These are phyloP conservation scores for Aquilaria sinensis DNA, from an alignment of 345 rosid species.

Conservation along the genomic window DNA sequence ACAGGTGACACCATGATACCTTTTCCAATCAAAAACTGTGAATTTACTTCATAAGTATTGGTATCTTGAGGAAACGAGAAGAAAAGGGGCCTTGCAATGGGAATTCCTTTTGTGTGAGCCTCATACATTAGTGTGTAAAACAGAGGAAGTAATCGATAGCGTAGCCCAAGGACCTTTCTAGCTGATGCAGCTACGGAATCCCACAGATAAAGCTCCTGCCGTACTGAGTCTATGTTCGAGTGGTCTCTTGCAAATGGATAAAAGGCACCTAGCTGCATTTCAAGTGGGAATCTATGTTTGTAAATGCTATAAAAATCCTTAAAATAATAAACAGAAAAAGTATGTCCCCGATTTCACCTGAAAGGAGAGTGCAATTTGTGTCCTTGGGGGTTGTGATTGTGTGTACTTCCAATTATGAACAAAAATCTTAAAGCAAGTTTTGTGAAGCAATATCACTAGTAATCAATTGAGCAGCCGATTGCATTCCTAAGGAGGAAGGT, in stretches of 20 bases:
- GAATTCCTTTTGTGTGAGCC: constrained; percentile 51
- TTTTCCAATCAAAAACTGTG: constrained; percentile 56
- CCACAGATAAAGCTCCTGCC: constrained; percentile 77
- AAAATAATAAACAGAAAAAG: not conserved
- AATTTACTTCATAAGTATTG: constrained; percentile 36
- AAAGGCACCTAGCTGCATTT: constrained; percentile 68
- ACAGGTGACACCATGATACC: constrained; percentile 63
- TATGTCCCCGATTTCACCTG: not conserved
- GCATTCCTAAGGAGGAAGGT: too few species aligned
- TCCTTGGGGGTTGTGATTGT: too few species aligned
- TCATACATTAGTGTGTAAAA: constrained; percentile 63
- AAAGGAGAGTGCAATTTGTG: not conserved
- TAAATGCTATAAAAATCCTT: not conserved
- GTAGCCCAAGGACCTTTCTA: constrained; percentile 57
- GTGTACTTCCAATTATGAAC: not conserved
- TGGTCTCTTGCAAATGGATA: constrained; percentile 86
- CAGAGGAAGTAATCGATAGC: constrained; percentile 60
- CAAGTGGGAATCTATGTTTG: not conserved
- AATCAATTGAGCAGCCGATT: too few species aligned
- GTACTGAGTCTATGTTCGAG: constrained; percentile 17
- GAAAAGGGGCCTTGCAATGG: constrained; percentile 74
- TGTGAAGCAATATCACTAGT: too few species aligned
- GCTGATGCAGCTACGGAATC: constrained; percentile 68
- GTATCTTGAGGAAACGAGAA: constrained; percentile 60
- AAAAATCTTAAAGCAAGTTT: too few species aligned